Conservation (phyloP, 768 basidiomycete species). For the Psilocybe subaeruginosa region DNA sequence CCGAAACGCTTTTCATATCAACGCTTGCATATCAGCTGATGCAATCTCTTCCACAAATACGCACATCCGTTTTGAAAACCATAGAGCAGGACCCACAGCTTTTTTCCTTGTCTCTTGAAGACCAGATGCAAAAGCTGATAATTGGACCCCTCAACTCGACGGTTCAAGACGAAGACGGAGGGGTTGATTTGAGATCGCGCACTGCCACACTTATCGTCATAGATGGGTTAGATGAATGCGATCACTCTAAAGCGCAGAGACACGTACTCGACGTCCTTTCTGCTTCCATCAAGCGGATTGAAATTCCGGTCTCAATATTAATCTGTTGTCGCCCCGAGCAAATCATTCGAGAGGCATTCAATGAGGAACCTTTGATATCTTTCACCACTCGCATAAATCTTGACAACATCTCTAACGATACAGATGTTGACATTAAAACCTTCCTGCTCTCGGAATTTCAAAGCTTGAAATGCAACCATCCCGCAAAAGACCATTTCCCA, state of each 20-base stretch:
- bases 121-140: slow-evolving; percentile 8
- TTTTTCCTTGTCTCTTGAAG: slow-evolving; percentile 4
- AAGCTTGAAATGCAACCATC: slow-evolving; percentile 3
- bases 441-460: slow-evolving; percentile 4
- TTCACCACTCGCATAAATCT: not conserved
- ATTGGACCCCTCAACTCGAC: slow-evolving; percentile 1
- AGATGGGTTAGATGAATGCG: slow-evolving; percentile 21
- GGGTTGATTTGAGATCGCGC: not conserved
- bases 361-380: not conserved
- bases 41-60: slow-evolving; percentile 1
- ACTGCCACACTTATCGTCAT: slow-evolving; percentile 13
- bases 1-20: slow-evolving; percentile 1
- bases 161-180: not conserved
- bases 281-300: not conserved
- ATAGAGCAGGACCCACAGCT: slow-evolving; percentile 4
- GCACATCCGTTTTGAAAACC: not conserved
- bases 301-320: slow-evolving; percentile 10
- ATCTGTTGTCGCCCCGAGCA: slow-evolving; percentile 15
- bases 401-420: slow-evolving; percentile 3
- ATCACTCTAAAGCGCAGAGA: not conserved
- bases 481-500: not conserved
- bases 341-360: slow-evolving; percentile 5
- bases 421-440: slow-evolving; percentile 1
- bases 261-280: slow-evolving; percentile 1
- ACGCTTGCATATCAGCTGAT: slow-evolving; percentile 16